A percentile compares a stretch with the other conserved stretches of the same genome.
Evolutionary conservation across 352 stramenopile species (phyloP).

Genomic region (Globisporangium ultimum): DNA sequence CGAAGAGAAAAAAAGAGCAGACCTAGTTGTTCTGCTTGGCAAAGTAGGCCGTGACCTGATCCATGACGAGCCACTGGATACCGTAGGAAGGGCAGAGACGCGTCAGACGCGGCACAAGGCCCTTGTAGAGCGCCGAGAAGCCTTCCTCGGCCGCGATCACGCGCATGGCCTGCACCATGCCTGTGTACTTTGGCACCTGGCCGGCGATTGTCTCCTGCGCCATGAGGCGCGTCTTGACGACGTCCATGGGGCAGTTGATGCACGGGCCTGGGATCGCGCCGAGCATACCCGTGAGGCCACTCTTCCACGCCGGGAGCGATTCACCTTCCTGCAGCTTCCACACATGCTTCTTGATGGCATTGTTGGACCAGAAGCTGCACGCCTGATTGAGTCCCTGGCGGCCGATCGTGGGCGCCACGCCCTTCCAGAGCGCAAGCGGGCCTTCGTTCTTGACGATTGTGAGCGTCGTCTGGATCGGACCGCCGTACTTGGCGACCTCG

Average conservation of each 20-base stretch:
- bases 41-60: slow-evolving; percentile 77
- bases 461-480: slow-evolving; percentile 90
- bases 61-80: slow-evolving; percentile 88
- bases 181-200: slow-evolving; percentile 92
- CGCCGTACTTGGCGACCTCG: slow-evolving; percentile 82
- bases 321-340: slow-evolving; percentile 85
- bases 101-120: slow-evolving; percentile 94
- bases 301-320: slow-evolving; percentile 92
- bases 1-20: slow-evolving; percentile 8
- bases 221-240: slow-evolving; percentile 97
- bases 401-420: slow-evolving; percentile 94
- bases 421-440: slow-evolving; percentile 94
- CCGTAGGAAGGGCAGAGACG: slow-evolving; percentile 85
- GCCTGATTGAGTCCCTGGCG: slow-evolving; percentile 97
- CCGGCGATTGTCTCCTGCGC: slow-evolving; percentile 86
- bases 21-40: slow-evolving; percentile 28
- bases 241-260: slow-evolving; percentile 91
- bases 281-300: slow-evolving; percentile 92
- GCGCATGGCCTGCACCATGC: slow-evolving; percentile 88
- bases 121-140: slow-evolving; percentile 94
- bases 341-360: slow-evolving; percentile 89
- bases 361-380: slow-evolving; percentile 98
- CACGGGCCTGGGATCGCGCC: slow-evolving; percentile 82
- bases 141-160: slow-evolving; percentile 96
- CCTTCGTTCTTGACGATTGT: slow-evolving; percentile 94